Evolutionary conservation across 352 stramenopile genomes (phyloP).

Genomic region (Phytophthora macrochlamydospora): DNA sequence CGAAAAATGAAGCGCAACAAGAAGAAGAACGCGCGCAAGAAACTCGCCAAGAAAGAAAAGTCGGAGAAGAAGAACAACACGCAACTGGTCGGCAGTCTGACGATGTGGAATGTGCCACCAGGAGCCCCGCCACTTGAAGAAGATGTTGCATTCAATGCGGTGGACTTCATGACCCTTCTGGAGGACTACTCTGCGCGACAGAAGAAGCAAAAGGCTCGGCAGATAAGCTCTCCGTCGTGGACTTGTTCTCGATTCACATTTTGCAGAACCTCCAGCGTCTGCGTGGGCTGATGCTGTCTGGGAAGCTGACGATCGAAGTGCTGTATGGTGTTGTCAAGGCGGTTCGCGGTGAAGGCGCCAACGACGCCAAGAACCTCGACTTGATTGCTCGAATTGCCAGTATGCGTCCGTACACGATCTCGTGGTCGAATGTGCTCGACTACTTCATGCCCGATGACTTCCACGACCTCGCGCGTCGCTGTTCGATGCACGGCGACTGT

Average conservation of each 20-base stretch:
- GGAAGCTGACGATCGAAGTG: slow-evolving; percentile 9
- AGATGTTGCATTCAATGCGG: slow-evolving; percentile 6
- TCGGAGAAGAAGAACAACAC: background rate
- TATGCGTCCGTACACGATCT: slow-evolving; percentile 27
- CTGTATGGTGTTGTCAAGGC: slow-evolving; percentile 11
- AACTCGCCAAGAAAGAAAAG: background rate
- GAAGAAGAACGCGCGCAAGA: background rate
- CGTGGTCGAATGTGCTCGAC: slow-evolving; percentile 27
- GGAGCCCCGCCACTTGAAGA: slow-evolving; percentile 3
- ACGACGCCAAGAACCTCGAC: background rate
- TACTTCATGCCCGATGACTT: slow-evolving; percentile 27
- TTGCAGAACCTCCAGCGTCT: slow-evolving; percentile 7
- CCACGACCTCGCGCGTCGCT: slow-evolving; percentile 24
- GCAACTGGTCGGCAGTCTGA: slow-evolving; percentile 6
- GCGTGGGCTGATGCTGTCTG: background rate
- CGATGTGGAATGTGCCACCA: slow-evolving; percentile 16
- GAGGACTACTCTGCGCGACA: slow-evolving; percentile 2
- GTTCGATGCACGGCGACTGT: slow-evolving; percentile 15
- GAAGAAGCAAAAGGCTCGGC: background rate
- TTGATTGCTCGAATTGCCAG: background rate
- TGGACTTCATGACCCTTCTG: background rate
- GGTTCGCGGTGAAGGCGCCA: background rate
- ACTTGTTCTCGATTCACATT: slow-evolving; percentile 13
- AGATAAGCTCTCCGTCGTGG: slow-evolving; percentile 6
- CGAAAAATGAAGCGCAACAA: background rate